Evolutionary conservation across 1,139 yeast species (phyloP).

Genomic region (Tardiomyces digboiensis): DNA sequence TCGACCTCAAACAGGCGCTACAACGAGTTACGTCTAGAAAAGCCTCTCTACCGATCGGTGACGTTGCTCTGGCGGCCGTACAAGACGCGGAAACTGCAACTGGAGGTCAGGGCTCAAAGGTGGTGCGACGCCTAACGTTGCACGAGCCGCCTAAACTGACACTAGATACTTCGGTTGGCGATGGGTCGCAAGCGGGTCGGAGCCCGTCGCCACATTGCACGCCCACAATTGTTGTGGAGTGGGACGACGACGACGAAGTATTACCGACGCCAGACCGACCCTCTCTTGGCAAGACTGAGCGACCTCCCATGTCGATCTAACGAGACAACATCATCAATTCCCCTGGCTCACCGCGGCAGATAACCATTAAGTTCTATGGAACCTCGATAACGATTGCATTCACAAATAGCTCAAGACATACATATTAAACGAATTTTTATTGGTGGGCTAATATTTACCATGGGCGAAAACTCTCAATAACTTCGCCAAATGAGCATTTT

Average conservation of each 20-base stretch:
- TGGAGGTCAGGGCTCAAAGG: neutral
- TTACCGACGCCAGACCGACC: neutral
- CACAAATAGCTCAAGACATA: too few species aligned
- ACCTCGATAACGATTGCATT: too few species aligned
- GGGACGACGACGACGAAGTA: slow-evolving; percentile 22
- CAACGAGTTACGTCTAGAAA: slow-evolving; percentile 6
- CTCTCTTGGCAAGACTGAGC: neutral
- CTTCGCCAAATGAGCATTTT: too few species aligned
- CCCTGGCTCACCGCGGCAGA: too few species aligned
- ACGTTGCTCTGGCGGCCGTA: neutral
- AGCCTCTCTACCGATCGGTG: slow-evolving; percentile 3
- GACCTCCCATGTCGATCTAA: neutral
- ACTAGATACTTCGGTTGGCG: slow-evolving; percentile 1
- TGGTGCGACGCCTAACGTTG: slow-evolving; percentile 15
- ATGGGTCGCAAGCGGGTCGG: slow-evolving; percentile 2
- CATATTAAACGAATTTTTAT: too few species aligned
- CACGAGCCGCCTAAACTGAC: slow-evolving; percentile 9
- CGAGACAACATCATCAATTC: too few species aligned
- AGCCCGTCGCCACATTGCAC: slow-evolving; percentile 7
- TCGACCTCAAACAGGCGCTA: slow-evolving; percentile 11
- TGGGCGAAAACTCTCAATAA: too few species aligned
- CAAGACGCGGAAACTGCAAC: neutral
- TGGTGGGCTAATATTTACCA: too few species aligned
- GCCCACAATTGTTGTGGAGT: slow-evolving; percentile 21
- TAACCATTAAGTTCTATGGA: too few species aligned